These are phyloP conservation scores for Colletotrichum karsti DNA, from an alignment of 2,329 filamentous ascomycete genomes.

Conservation along the genomic window DNA sequence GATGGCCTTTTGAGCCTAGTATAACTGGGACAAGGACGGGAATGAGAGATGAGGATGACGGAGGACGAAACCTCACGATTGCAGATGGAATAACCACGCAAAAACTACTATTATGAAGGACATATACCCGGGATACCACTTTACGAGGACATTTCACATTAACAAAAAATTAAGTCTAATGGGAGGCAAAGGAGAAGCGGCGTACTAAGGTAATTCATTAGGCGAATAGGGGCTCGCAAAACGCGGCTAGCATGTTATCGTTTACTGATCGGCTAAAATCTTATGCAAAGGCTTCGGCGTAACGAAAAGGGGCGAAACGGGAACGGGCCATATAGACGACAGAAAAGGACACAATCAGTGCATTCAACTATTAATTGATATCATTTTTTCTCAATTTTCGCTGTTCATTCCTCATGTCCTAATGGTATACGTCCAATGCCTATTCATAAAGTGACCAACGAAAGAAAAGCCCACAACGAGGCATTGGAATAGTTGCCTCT, in stretches of 20 bases:
- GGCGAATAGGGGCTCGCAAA: no score
- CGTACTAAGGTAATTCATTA: neutral
- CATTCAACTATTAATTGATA: no score
- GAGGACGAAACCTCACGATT: neutral
- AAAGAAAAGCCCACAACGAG: neutral
- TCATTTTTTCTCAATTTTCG: no score
- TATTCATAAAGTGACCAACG: conserved; percentile 5
- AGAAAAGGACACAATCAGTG: no score
- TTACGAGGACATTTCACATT: neutral
- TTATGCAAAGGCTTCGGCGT: neutral
- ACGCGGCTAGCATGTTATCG: neutral
- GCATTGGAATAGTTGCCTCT: neutral
- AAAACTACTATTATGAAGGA: neutral
- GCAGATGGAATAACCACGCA: neutral
- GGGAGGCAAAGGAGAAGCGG: neutral
- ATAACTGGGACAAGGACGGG: no score
- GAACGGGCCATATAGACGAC: no score
- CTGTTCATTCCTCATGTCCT: conserved; percentile 23
- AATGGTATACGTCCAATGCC: conserved; percentile 18
- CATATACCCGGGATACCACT: conserved; percentile 5
- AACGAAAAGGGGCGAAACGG: neutral
- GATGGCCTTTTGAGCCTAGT: no score
- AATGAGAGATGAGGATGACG: neutral
- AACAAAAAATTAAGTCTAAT: neutral
- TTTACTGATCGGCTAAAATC: neutral